Conservation (phyloP, 352 stramenopile genomes). For the Pseudoperonospora humuli region DNA sequence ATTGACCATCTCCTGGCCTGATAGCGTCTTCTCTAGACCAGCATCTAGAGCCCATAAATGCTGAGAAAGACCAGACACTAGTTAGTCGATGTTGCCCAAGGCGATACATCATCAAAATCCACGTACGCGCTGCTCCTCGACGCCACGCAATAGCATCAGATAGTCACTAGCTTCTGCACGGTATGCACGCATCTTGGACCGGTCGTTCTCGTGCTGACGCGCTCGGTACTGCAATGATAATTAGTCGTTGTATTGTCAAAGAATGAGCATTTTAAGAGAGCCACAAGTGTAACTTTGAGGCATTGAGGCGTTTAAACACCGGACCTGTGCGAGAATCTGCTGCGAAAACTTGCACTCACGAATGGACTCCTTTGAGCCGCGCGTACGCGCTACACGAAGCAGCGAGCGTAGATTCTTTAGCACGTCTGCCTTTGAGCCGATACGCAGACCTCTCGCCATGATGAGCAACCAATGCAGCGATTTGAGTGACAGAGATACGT, state of each 20-base stretch:
- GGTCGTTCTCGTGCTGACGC: slow-evolving; percentile 67
- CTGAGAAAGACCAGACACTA: slow-evolving; percentile 16
- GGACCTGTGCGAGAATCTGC: slow-evolving; percentile 64
- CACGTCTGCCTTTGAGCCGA: slow-evolving; percentile 76
- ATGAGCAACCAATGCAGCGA: neutral
- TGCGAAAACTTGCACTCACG: slow-evolving; percentile 62
- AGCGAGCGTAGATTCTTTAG: slow-evolving; percentile 71
- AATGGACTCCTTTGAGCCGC: slow-evolving; percentile 38
- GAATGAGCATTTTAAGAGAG: neutral
- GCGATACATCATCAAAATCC: neutral
- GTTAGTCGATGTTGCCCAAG: slow-evolving; percentile 3
- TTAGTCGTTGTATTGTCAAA: slow-evolving; percentile 3
- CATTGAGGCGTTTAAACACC: neutral
- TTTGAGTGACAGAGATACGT: too few relatives aligned
- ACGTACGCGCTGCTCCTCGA: slow-evolving; percentile 70
- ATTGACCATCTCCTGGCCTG: slow-evolving; percentile 65
- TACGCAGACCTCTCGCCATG: slow-evolving; percentile 59
- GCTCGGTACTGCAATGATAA: slow-evolving; percentile 44
- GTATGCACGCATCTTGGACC: slow-evolving; percentile 58
- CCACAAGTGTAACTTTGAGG: neutral
- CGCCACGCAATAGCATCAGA: slow-evolving; percentile 54
- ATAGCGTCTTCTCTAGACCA: slow-evolving; percentile 58
- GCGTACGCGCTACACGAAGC: slow-evolving; percentile 54
- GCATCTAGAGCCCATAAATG: slow-evolving; percentile 67
- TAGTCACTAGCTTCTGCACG: slow-evolving; percentile 66